Percentiles rank a stretch among this genome's conserved stretches.
Evolutionary conservation across 805 yeast genomes (phyloP).

Genomic region (Candida chilensis): DNA sequence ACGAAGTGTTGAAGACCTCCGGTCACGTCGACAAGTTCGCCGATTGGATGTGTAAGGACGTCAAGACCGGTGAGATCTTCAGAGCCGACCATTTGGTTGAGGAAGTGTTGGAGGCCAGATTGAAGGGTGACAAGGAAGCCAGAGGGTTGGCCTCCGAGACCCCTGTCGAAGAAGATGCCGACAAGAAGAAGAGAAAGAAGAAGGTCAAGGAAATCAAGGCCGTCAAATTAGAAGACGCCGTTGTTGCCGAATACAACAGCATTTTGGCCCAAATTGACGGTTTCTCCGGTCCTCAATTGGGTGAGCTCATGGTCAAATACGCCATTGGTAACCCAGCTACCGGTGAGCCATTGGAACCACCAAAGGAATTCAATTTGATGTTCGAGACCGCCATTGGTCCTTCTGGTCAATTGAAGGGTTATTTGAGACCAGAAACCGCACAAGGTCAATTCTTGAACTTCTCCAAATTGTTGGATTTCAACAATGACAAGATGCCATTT

Average conservation of each 20-base stretch:
- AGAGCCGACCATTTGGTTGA: conserved; percentile 98
- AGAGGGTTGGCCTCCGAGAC: conserved; percentile 63
- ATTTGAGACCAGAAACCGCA: conserved; percentile 97
- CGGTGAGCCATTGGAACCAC: conserved; percentile 77
- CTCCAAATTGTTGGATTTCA: conserved; percentile 85
- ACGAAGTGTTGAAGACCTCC: conserved; percentile 95
- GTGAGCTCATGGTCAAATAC: conserved; percentile 76
- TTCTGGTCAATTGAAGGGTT: conserved; percentile 92
- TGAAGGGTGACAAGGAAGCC: conserved; percentile 96
- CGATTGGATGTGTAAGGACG: conserved; percentile 98
- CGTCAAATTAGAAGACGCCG: conserved; percentile 74
- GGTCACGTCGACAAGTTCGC: conserved; percentile 99
- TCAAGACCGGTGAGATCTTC: conserved; percentile 94
- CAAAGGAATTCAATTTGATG: conserved; percentile 95
- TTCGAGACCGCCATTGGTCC: conserved; percentile 99
- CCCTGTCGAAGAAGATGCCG: conserved; percentile 52
- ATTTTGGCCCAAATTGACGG: conserved; percentile 94
- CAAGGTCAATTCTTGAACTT: conserved; percentile 98
- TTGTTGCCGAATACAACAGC: conserved; percentile 72
- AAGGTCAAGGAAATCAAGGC: conserved; percentile 93
- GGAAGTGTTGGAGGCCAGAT: conserved; percentile 92
- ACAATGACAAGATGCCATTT: conserved; percentile 95
- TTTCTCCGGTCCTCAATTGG: conserved; percentile 85
- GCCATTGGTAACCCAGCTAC: conserved; percentile 89
- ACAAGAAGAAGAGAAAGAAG: conserved; percentile 66